Evolutionary conservation across 2,329 filamentous ascomycete genomes (phyloP).

Genomic region (Tolypocladium ovalisporum): DNA sequence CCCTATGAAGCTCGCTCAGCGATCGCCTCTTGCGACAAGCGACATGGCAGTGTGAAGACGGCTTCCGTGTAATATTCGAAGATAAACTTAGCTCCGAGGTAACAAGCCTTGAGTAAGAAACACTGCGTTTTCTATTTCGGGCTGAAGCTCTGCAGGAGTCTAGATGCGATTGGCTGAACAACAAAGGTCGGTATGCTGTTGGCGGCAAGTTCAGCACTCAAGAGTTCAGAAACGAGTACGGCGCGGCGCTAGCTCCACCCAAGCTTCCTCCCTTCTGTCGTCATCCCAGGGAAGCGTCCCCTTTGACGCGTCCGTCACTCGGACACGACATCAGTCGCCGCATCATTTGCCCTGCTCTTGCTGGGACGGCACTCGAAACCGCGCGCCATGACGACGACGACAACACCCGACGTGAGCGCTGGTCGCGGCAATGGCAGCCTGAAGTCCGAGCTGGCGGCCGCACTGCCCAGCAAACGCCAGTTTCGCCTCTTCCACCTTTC

Average conservation of each 20-base stretch:
- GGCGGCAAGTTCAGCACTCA: too few species aligned
- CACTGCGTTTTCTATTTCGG: too few species aligned
- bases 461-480: constrained; percentile 40
- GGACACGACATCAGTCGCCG: background rate
- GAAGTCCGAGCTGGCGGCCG: constrained; percentile 25
- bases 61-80: too few species aligned
- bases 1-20: too few species aligned
- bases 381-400: background rate
- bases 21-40: too few species aligned
- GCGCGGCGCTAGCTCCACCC: background rate
- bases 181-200: background rate
- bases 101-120: background rate
- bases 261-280: background rate
- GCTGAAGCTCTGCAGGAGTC: too few species aligned
- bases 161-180: too few species aligned
- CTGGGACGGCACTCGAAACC: background rate
- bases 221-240: too few species aligned
- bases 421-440: constrained; percentile 1
- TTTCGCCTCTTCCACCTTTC: constrained; percentile 80
- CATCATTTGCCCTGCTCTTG: background rate
- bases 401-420: background rate
- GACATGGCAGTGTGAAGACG: too few species aligned
- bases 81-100: too few species aligned
- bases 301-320: background rate
- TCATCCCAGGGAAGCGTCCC: background rate